Evolutionary conservation across 225 moss, liverwort and hornwort species (phyloP).

Genomic region (Climacium dendroides): DNA sequence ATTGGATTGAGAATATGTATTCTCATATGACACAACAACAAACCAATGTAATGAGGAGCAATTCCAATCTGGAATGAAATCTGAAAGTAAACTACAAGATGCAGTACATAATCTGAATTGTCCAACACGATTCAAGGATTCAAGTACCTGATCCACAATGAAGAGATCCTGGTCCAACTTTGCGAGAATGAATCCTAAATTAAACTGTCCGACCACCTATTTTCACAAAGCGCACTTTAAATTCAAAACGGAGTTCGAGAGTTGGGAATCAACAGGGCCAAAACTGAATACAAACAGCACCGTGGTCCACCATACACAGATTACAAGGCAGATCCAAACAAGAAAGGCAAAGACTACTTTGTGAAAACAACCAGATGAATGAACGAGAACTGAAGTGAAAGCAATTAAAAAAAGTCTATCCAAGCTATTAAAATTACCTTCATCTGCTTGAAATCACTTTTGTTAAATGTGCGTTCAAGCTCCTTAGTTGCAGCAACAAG

Average conservation of each 20-base stretch:
- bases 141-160: conserved; percentile 86
- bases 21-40: neutral
- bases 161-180: conserved; percentile 83
- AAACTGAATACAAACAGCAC: neutral
- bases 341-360: neutral
- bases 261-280: neutral
- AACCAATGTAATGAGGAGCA: neutral
- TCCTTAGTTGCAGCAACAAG: conserved; percentile 84
- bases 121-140: neutral
- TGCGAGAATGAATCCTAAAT: conserved; percentile 89
- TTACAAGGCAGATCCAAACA: neutral
- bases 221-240: neutral
- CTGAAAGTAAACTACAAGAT: neutral
- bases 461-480: conserved; percentile 86
- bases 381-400: neutral
- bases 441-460: conserved; percentile 88
- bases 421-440: conserved; percentile 24
- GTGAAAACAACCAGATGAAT: neutral
- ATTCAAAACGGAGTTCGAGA: neutral
- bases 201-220: conserved; percentile 93
- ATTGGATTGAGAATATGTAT: neutral
- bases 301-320: neutral
- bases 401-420: neutral
- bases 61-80: neutral
- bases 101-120: neutral